These are phyloP conservation scores for Eucalyptus albens DNA, from an alignment of 345 rosid genomes.

Conservation along the genomic window DNA sequence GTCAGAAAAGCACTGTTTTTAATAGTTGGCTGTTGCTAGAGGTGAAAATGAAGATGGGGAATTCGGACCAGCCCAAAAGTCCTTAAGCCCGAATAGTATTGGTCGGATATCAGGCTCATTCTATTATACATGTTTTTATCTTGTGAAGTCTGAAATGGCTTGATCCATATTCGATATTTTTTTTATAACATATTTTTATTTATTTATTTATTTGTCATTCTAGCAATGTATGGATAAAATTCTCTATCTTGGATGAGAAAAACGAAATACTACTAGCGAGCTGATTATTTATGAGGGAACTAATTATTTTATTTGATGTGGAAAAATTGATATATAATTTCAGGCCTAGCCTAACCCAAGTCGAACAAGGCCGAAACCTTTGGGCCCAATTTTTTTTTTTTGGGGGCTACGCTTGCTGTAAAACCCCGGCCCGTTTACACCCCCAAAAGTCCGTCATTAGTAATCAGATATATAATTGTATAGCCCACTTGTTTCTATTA, in stretches of 20 bases:
- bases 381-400: not conserved
- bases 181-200: too few species aligned
- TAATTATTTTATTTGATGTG: not conserved
- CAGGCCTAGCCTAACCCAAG: not conserved
- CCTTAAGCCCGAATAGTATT: too few species aligned
- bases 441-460: not conserved
- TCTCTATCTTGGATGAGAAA: too few species aligned
- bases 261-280: too few species aligned
- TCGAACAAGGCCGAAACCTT: not conserved
- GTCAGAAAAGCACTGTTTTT: not conserved
- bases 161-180: too few species aligned
- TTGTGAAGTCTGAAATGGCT: too few species aligned
- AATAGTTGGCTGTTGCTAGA: not conserved
- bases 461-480: not conserved
- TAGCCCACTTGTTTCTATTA: not conserved
- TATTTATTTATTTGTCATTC: too few species aligned
- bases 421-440: not conserved
- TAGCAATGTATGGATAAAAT: too few species aligned
- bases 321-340: not conserved
- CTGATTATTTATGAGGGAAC: not conserved
- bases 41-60: not conserved
- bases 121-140: too few species aligned
- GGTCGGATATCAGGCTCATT: too few species aligned
- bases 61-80: too few species aligned
- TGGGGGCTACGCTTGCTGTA: not conserved